A percentile compares a stretch with the other conserved stretches of the same genome.
Evolutionary conservation across 2,329 filamentous ascomycete species (phyloP).

Genomic region (Chrysoporthe austroafricana): DNA sequence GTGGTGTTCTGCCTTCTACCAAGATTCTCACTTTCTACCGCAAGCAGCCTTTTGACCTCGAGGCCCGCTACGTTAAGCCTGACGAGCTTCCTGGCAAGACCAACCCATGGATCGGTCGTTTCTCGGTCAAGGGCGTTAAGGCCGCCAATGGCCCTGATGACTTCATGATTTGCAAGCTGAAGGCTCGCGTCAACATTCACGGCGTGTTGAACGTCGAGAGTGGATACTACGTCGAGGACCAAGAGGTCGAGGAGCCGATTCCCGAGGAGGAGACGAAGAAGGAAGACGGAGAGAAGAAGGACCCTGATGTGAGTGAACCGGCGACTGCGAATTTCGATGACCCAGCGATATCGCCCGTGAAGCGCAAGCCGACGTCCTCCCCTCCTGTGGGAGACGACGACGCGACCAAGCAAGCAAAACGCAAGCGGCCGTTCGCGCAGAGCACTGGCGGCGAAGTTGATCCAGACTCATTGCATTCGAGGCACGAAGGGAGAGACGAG

Average conservation of each 20-base stretch:
- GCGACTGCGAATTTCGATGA: slow-evolving; percentile 13
- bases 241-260: slow-evolving; percentile 93
- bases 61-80: slow-evolving; percentile 89
- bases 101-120: slow-evolving; percentile 94
- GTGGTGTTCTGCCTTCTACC: slow-evolving; percentile 95
- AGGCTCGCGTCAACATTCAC: slow-evolving; percentile 95
- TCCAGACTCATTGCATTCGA: slow-evolving; percentile 6
- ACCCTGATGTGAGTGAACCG: slow-evolving; percentile 70
- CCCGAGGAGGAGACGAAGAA: slow-evolving; percentile 65
- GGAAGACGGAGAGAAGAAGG: slow-evolving; percentile 59
- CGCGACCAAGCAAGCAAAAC: slow-evolving; percentile 16
- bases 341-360: slow-evolving; percentile 8
- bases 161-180: slow-evolving; percentile 99
- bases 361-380: slow-evolving; percentile 22
- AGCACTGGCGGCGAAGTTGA: slow-evolving; percentile 10
- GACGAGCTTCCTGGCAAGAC: slow-evolving; percentile 86
- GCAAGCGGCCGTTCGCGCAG: slow-evolving; percentile 21
- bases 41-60: slow-evolving; percentile 95
- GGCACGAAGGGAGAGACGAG: slow-evolving; percentile 16
- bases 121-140: slow-evolving; percentile 98
- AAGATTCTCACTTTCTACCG: slow-evolving; percentile 99
- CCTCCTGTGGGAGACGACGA: slow-evolving; percentile 16
- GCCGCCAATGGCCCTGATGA: slow-evolving; percentile 83
- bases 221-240: slow-evolving; percentile 97
- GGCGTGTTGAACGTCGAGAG: slow-evolving; percentile 95